A percentile compares a stretch with the other conserved stretches of the same genome.
These are phyloP conservation scores for Eucalyptus globulus DNA, from an alignment of 345 rosid species.

Conservation along the genomic window DNA sequence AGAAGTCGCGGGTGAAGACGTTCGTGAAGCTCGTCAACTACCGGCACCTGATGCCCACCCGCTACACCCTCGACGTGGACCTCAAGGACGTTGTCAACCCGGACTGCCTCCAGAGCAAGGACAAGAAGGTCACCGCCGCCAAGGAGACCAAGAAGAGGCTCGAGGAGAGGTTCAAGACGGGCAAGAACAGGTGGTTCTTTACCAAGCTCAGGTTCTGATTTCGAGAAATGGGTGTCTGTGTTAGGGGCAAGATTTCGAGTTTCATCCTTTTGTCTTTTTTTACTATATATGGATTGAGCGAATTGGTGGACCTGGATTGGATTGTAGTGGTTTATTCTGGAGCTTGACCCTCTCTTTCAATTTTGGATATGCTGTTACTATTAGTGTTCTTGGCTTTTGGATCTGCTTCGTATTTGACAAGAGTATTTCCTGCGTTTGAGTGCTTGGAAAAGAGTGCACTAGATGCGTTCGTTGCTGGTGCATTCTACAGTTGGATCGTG, in stretches of 20 bases:
- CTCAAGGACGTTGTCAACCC: background rate
- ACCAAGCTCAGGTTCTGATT: background rate
- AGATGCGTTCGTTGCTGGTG: background rate
- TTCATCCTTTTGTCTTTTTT: background rate
- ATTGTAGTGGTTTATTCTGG: background rate
- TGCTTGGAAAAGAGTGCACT: background rate
- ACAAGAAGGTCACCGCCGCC: background rate
- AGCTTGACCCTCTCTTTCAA: background rate
- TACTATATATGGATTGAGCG: background rate
- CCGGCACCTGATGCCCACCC: background rate
- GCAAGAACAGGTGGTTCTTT: background rate
- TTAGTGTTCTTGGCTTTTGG: background rate
- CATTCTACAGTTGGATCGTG: background rate
- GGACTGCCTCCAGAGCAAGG: background rate
- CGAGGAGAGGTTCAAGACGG: background rate
- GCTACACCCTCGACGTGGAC: background rate
- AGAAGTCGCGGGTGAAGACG: background rate
- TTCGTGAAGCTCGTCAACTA: background rate
- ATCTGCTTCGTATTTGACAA: background rate
- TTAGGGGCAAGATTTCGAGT: background rate
- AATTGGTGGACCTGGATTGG: background rate
- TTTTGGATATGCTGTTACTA: background rate
- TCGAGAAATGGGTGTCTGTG: background rate
- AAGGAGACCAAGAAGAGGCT: background rate
- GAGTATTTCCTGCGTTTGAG: background rate